phyloP scores from a whole-genome alignment of 2,329 filamentous ascomycete genomes.

The Coniella vitis region DNA sequence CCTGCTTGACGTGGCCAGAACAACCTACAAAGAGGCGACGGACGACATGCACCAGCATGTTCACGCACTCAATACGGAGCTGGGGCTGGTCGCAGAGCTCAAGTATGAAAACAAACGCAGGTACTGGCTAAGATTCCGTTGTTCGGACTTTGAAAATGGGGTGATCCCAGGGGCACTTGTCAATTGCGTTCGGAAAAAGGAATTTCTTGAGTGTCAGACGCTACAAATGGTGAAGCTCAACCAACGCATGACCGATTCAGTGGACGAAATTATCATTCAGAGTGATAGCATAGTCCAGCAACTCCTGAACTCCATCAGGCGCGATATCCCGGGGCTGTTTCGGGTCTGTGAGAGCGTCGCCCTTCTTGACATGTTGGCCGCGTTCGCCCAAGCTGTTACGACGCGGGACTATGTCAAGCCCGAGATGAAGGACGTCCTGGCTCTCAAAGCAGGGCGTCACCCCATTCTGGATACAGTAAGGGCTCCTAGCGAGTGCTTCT shows the following conservation, averaged over 20 bases:
- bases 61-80: conserved; percentile 57
- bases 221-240: conserved; percentile 77
- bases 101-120: conserved; percentile 72
- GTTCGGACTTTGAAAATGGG: conserved; percentile 54
- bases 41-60: conserved; percentile 54
- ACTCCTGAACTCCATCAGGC: conserved; percentile 65
- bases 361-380: conserved; percentile 76
- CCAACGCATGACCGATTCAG: conserved; percentile 68
- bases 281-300: conserved; percentile 71
- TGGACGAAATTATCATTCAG: conserved; percentile 75
- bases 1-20: conserved; percentile 79
- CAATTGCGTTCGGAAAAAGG: conserved; percentile 66
- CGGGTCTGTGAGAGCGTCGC: conserved; percentile 80
- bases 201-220: conserved; percentile 81
- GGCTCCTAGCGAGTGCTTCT: too few relatives aligned
- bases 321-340: conserved; percentile 68
- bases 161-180: conserved; percentile 64
- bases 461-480: conserved; percentile 60
- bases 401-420: conserved; percentile 59
- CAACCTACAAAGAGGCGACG: conserved; percentile 84
- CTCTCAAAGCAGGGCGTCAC: conserved; percentile 60
- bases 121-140: conserved; percentile 67
- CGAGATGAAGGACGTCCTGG: conserved; percentile 55
- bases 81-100: conserved; percentile 56
- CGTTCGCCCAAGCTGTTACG: conserved; percentile 69